phyloP scores from a whole-genome alignment of 2,329 filamentous ascomycete genomes.

The Meredithiella fracta region DNA sequence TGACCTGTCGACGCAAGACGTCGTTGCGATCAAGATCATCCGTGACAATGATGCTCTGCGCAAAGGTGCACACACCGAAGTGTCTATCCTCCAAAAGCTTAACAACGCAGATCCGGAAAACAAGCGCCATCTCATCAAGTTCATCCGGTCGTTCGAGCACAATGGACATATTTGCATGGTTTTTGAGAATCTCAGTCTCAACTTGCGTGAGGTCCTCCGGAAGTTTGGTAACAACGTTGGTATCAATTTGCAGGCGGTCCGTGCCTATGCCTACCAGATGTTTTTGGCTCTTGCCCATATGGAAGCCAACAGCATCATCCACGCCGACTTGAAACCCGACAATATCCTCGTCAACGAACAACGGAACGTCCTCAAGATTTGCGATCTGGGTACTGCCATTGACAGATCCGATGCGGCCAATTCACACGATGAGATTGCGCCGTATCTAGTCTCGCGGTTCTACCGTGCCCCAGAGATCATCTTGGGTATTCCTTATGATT shows the following conservation, averaged over 20 bases:
- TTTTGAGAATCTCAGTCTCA: slow-evolving; percentile 88
- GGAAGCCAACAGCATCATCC: slow-evolving; percentile 81
- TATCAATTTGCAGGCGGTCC: slow-evolving; percentile 74
- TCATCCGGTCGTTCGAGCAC: slow-evolving; percentile 79
- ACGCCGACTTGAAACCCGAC: slow-evolving; percentile 94
- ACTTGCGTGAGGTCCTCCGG: slow-evolving; percentile 82
- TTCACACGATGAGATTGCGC: slow-evolving; percentile 69
- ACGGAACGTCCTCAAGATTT: slow-evolving; percentile 78
- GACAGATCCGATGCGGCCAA: slow-evolving; percentile 62
- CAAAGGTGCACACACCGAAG: slow-evolving; percentile 87
- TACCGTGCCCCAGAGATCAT: slow-evolving; percentile 96
- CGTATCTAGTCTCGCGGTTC: slow-evolving; percentile 91
- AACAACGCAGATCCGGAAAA: slow-evolving; percentile 73
- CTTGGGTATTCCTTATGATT: slow-evolving; percentile 88
- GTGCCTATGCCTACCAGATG: slow-evolving; percentile 84
- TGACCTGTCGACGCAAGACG: slow-evolving; percentile 54
- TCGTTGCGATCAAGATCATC: slow-evolving; percentile 97
- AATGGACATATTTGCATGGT: slow-evolving; percentile 92
- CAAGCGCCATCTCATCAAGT: slow-evolving; percentile 79
- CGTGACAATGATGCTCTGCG: slow-evolving; percentile 86
- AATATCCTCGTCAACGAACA: slow-evolving; percentile 82
- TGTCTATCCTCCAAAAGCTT: slow-evolving; percentile 78
- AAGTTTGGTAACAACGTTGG: slow-evolving; percentile 92
- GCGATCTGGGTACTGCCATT: slow-evolving; percentile 90
- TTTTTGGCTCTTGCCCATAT: slow-evolving; percentile 78